These are phyloP conservation scores for Scortechinia acanthostroma DNA, from an alignment of 2,329 filamentous ascomycete genomes.

Conservation along the genomic window DNA sequence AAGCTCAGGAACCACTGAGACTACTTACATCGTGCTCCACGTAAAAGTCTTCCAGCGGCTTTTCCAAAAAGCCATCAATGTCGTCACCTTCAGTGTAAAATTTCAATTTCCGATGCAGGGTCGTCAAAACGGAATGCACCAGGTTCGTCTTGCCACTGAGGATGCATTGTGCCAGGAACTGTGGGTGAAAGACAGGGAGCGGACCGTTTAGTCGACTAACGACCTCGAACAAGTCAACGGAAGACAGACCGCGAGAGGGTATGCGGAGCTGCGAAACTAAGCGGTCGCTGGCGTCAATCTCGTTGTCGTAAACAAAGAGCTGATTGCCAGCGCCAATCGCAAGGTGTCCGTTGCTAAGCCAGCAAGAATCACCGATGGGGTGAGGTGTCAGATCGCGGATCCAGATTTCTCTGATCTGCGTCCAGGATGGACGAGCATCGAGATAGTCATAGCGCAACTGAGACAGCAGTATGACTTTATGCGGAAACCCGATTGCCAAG, in stretches of 20 bases:
- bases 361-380: constrained; percentile 86
- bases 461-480: constrained; percentile 72
- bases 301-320: constrained; percentile 75
- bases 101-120: constrained; percentile 70
- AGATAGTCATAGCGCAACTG: constrained; percentile 90
- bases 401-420: constrained; percentile 73
- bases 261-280: constrained; percentile 43
- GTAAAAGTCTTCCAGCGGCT: constrained; percentile 55
- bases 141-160: constrained; percentile 68
- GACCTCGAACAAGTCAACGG: constrained; percentile 71
- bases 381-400: constrained; percentile 79
- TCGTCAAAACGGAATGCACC: constrained; percentile 67
- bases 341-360: constrained; percentile 78
- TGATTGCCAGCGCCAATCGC: constrained; percentile 88
- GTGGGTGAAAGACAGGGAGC: constrained; percentile 84
- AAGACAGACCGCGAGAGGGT: constrained; percentile 36
- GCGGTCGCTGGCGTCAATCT: constrained; percentile 57
- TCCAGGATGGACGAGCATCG: constrained; percentile 83
- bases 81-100: constrained; percentile 76
- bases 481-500: constrained; percentile 85
- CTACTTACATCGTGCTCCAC: constrained; percentile 18
- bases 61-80: constrained; percentile 71
- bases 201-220: constrained; percentile 81
- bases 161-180: constrained; percentile 81
- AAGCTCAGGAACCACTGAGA: neutral